Evolutionary conservation across 768 basidiomycete species (phyloP), one percentile per base, ranked within the genome.

Genomic region (Boletus speciosus): DNA sequence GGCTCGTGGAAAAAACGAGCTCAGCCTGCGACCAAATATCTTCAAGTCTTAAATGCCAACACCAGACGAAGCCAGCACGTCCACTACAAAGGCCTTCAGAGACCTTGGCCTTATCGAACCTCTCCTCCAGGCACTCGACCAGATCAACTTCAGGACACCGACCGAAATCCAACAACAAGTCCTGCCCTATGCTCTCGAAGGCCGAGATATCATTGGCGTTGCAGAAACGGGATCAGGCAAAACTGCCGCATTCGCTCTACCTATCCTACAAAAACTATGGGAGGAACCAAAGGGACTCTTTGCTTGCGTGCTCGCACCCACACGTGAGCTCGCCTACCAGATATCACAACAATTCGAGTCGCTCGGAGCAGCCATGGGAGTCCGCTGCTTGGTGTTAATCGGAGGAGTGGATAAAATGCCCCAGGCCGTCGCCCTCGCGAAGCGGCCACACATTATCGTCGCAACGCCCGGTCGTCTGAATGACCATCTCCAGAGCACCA

Each of bases 171-270:
- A 99, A 71, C 74, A 76, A 3, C 84, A 93, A 65, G 80, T 80
- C 35, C 80, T 99, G 45, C 97, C 97, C 0, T 83, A 84, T 74
- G 96, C 95, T 19, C 74, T 99, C 6, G 78, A 90, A 68, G 95
- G 94, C 0, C 84, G 88, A 64, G 97, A 99, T 74, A 91, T 99
- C 61, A 98, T 99, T 54, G 97, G 97, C 19, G 88, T 99, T n/a
- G 97, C 97, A 32, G 86, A 92, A 60, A 99, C 97, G 10, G 97
- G 97, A 31, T 93, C 91, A 12, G 97, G 96, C 61, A 98, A 99
- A 77, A 98, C 97, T 0, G 96, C 94, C 15, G 95, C 97, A 21
- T 98, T 98, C 72, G 93, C 92, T 25, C 74, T 98, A 6, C 97
- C 97, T 2, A 96, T 99, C 54, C 74, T 99, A 35, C 97, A 99